Base-by-base conservation (phyloP, 2,329 filamentous ascomycete genomes). In the Talaromyces sp. region DNA sequence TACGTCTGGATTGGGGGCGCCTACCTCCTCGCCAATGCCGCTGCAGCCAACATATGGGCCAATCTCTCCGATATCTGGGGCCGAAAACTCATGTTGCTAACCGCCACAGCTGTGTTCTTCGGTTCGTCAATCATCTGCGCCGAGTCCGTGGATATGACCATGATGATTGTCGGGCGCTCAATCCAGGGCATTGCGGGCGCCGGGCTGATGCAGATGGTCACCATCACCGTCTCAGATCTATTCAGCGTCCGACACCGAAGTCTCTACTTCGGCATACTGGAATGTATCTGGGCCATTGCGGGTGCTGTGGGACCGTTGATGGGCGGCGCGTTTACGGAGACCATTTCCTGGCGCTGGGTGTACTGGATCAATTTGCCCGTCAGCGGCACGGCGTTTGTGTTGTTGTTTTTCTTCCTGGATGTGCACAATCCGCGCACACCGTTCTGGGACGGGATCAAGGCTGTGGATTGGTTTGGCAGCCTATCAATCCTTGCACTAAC, bases 1-100 rank as follows among this genome's bases (percentile, higher is more conserved):
- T 93, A 92, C 76, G 87, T 88, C 14, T 93, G 90, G 91, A 90
- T 94, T 66, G 90, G 90, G 0, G 87, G 85, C 33, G 86, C 90
- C 0, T 93, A 90, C 74, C 80, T 92, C 3, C 84, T 93, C 11
- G 88, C 87, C 16, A 87, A 87, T 70, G 87, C 89, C 0, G 87
- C 89, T 0, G 83, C 83, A 1, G 86, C 85, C 0, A 89, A 90
- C 0, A 84, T 89, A n/a, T 93, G 90, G 90, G 89, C 88, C 3
- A 85, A 85, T 60, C 69, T 85, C 1, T 82, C 79, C 3, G 84
- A 87, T 68, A 87, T 87, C 41, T 87, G 83, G 82, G 84, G 84
- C 16, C 79, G 85, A 1, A 87, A 87, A 68, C 76, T 79, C 2
- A 83, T 85, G 41, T 70, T 87, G 3, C 72, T 87, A 10, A 68